phyloP scores from a whole-genome alignment of 164 flowering plant genomes.

The Buxus sempervirens region DNA sequence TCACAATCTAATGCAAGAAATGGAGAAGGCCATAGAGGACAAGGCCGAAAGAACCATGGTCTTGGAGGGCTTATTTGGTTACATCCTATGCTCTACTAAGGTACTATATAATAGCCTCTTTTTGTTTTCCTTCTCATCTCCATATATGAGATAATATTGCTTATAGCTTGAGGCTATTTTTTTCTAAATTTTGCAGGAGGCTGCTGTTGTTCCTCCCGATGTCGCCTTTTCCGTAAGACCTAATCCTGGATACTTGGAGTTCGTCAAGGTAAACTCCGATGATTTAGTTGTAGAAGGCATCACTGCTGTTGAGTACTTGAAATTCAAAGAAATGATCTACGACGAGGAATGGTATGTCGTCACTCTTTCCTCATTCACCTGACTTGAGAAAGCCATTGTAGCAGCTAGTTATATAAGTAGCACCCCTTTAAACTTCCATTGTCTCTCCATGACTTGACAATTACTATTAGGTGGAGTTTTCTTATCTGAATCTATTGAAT shows the following conservation, averaged over 20 bases:
- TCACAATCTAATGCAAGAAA: slow-evolving; percentile 57
- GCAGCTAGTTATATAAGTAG: too few relatives aligned
- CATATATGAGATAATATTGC: background rate
- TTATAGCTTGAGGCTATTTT: background rate
- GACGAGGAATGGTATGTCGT: slow-evolving; percentile 66
- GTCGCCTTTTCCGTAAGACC: slow-evolving; percentile 83
- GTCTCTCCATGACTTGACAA: background rate
- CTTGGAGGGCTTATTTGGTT: slow-evolving; percentile 72
- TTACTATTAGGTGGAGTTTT: too few relatives aligned
- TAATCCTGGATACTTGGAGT: slow-evolving; percentile 90
- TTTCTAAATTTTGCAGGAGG: slow-evolving; percentile 55
- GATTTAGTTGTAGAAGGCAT: slow-evolving; percentile 63
- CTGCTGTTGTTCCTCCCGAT: slow-evolving; percentile 81
- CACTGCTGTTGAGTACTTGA: slow-evolving; percentile 63
- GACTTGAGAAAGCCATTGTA: too few relatives aligned
- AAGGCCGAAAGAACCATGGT: slow-evolving; percentile 49
- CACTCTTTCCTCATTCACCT: background rate
- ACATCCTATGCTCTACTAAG: slow-evolving; percentile 72
- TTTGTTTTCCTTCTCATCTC: too few relatives aligned
- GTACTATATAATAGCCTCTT: slow-evolving; percentile 22
- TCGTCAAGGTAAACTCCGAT: slow-evolving; percentile 64
- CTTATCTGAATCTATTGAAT: too few relatives aligned
- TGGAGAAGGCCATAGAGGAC: slow-evolving; percentile 69
- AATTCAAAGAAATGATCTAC: slow-evolving; percentile 62
- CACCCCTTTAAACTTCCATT: background rate